Percentiles rank a stretch among this genome's conserved stretches.
Evolutionary conservation across 2,329 filamentous ascomycete genomes (phyloP).

Genomic region (Ophiognomonia clavigignenti-juglandacearum): DNA sequence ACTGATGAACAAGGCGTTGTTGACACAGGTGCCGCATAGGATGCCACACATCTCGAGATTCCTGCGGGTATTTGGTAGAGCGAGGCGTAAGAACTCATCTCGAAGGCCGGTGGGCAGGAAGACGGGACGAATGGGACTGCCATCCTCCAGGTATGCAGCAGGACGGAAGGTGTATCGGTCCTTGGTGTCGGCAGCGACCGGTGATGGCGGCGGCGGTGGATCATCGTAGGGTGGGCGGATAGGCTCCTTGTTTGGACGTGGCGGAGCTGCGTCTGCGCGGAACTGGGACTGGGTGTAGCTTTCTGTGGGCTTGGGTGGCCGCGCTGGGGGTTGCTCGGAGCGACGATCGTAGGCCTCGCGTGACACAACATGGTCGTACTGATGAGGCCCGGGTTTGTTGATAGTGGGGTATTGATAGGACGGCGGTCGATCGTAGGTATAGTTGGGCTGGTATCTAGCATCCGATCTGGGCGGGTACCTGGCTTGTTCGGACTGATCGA

Average conservation of each 20-base stretch:
- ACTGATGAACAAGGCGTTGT: slow-evolving; percentile 89
- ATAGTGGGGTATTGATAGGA: slow-evolving; percentile 55
- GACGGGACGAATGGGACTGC: slow-evolving; percentile 77
- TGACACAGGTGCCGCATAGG: slow-evolving; percentile 82
- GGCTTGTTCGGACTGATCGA: slow-evolving; percentile 33
- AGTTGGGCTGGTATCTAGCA: neutral
- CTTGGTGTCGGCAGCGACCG: slow-evolving; percentile 33
- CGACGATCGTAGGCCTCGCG: slow-evolving; percentile 1
- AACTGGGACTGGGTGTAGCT: slow-evolving; percentile 12
- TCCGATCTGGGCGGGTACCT: slow-evolving; percentile 10
- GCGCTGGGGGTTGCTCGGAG: slow-evolving; percentile 17
- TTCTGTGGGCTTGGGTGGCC: slow-evolving; percentile 24
- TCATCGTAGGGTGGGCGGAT: slow-evolving; percentile 8
- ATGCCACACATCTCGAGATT: slow-evolving; percentile 96
- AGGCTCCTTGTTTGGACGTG: slow-evolving; percentile 34
- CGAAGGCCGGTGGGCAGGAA: slow-evolving; percentile 79
- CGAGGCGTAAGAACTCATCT: slow-evolving; percentile 67
- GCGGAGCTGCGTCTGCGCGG: slow-evolving; percentile 24
- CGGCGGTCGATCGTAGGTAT: slow-evolving; percentile 11
- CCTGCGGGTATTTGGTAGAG: slow-evolving; percentile 67
- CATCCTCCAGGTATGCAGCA: slow-evolving; percentile 84
- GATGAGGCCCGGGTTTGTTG: slow-evolving; percentile 43
- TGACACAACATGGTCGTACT: slow-evolving; percentile 29
- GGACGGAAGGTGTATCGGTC: slow-evolving; percentile 73
- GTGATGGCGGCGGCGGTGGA: neutral